Evolutionary conservation across 306 rosid genomes (phyloP).

Genomic region (Citrullus mucosospermus): DNA sequence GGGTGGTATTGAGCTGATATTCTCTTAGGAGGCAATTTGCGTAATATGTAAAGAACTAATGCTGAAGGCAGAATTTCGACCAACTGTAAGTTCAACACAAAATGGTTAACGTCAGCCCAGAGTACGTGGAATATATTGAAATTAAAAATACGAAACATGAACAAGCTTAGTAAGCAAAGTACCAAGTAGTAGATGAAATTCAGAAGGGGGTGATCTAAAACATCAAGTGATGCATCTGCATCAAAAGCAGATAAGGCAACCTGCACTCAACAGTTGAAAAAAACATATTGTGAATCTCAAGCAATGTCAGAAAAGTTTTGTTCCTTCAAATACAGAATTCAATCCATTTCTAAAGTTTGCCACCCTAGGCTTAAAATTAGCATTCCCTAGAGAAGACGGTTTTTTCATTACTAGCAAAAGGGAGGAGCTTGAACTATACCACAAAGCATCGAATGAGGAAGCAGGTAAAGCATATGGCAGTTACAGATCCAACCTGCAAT

Average conservation of each 20-base stretch:
- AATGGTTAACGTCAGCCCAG: slow-evolving; percentile 5
- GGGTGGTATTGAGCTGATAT: slow-evolving; percentile 85
- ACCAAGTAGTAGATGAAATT: slow-evolving; percentile 79
- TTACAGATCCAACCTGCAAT: slow-evolving; percentile 91
- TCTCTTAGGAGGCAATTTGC: slow-evolving; percentile 90
- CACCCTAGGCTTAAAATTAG: background rate
- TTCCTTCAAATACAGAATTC: background rate
- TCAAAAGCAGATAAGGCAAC: slow-evolving; percentile 65
- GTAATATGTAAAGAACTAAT: slow-evolving; percentile 75
- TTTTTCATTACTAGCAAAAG: background rate
- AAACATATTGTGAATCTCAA: background rate
- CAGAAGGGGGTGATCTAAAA: slow-evolving; percentile 48
- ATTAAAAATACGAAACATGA: background rate
- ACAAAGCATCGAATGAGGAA: slow-evolving; percentile 83
- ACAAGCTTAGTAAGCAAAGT: slow-evolving; percentile 13
- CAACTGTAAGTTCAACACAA: slow-evolving; percentile 35
- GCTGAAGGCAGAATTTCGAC: slow-evolving; percentile 95
- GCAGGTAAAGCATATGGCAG: slow-evolving; percentile 94
- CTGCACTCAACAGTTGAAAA: slow-evolving; percentile 31
- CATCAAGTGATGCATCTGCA: slow-evolving; percentile 68
- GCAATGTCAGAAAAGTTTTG: background rate
- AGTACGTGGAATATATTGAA: background rate
- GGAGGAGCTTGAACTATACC: slow-evolving; percentile 35
- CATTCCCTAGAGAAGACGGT: background rate
- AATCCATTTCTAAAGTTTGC: background rate